Evolutionary conservation across 2,329 filamentous ascomycete genomes (phyloP).

Genomic region (Periconia sp.): DNA sequence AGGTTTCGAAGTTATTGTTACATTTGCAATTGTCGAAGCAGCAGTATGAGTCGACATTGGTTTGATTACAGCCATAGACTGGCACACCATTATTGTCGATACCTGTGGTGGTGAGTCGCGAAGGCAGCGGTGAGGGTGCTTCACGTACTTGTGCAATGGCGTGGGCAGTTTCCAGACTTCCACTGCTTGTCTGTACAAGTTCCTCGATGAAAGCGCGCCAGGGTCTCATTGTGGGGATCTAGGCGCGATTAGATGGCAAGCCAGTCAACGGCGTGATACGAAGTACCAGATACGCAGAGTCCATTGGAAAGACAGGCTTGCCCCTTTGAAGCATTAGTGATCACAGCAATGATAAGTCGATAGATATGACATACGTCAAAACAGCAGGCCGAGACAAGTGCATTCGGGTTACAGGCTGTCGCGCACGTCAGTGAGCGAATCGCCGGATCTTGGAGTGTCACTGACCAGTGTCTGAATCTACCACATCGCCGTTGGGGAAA

Average conservation of each 20-base stretch:
- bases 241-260: too few species aligned
- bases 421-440: constrained; percentile 2
- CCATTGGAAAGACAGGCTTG: constrained; percentile 41
- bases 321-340: constrained; percentile 11
- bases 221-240: constrained; percentile 26
- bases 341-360: neutral
- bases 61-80: constrained; percentile 34
- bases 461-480: constrained; percentile 15
- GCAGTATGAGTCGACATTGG: constrained; percentile 30
- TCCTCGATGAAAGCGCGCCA: constrained; percentile 29
- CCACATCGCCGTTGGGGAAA: constrained; percentile 15
- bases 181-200: constrained; percentile 35
- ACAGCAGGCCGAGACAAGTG: constrained; percentile 30
- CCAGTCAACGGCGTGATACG: constrained; percentile 1
- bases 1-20: constrained; percentile 23
- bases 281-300: constrained; percentile 27
- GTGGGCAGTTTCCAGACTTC: constrained; percentile 31
- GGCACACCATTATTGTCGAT: constrained; percentile 28
- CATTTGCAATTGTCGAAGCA: constrained; percentile 35
- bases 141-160: constrained; percentile 25
- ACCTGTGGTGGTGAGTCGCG: constrained; percentile 10
- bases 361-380: constrained; percentile 18
- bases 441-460: neutral
- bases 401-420: constrained; percentile 21
- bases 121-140: neutral